A percentile compares a stretch with the other conserved stretches of the same genome.
These are phyloP conservation scores for Schrenkiella parvula DNA, from an alignment of 345 rosid genomes.

Conservation along the genomic window DNA sequence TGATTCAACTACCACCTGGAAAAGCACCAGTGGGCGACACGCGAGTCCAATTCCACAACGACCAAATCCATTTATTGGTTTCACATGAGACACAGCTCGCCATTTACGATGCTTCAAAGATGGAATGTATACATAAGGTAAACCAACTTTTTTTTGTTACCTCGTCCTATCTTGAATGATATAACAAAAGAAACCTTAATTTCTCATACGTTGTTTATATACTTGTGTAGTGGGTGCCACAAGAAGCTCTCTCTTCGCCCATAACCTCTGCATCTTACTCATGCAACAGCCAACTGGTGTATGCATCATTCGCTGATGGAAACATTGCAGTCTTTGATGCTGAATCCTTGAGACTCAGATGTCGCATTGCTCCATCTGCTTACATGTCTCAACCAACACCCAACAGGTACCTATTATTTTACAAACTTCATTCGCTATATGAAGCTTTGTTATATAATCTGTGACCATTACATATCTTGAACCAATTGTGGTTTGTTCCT, in stretches of 20 bases:
- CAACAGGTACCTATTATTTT: slow-evolving; percentile 42
- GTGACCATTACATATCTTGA: not conserved
- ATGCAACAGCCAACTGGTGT: slow-evolving; percentile 77
- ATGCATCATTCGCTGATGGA: slow-evolving; percentile 68
- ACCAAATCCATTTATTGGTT: slow-evolving; percentile 59
- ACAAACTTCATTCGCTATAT: not conserved
- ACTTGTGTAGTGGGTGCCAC: slow-evolving; percentile 76
- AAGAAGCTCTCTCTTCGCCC: slow-evolving; percentile 64
- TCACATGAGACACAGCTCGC: slow-evolving; percentile 78
- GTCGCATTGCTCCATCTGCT: slow-evolving; percentile 65
- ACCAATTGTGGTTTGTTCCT: not conserved
- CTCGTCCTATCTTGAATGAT: not conserved
- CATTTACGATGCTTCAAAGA: slow-evolving; percentile 64
- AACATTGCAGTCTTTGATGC: slow-evolving; percentile 82
- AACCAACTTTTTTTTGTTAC: not conserved
- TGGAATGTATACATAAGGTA: slow-evolving; percentile 68
- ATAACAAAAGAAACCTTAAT: not conserved
- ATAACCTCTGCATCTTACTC: slow-evolving; percentile 73
- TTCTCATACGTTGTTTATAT: not conserved
- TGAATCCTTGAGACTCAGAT: slow-evolving; percentile 63
- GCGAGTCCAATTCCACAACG: slow-evolving; percentile 66
- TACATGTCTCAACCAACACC: slow-evolving; percentile 50
- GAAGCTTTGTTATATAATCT: not conserved
- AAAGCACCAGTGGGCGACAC: slow-evolving; percentile 56
- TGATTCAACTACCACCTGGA: slow-evolving; percentile 58